Conservation (phyloP, 805 yeast genomes). For the Candida oleophila region DNA sequence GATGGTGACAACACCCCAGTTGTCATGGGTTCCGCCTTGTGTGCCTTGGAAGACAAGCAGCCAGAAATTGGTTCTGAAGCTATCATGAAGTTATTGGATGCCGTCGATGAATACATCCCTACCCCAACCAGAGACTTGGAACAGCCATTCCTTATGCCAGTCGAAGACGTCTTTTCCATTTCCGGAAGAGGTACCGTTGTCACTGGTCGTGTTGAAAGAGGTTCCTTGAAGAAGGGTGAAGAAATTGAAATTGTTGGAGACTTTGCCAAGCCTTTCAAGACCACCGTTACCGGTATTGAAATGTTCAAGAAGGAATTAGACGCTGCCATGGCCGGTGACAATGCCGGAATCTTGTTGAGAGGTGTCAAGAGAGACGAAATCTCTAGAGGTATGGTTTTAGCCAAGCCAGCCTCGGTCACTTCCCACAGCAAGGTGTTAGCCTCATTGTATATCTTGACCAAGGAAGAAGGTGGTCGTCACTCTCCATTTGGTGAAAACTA, state of each 20-base stretch:
- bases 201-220: constrained; percentile 99
- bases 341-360: constrained; percentile 95
- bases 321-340: constrained; percentile 98
- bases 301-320: constrained; percentile 99
- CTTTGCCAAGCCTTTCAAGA: constrained; percentile 82
- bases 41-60: constrained; percentile 85
- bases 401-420: constrained; percentile 88
- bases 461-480: constrained; percentile 99
- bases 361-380: constrained; percentile 98
- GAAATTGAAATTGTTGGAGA: constrained; percentile 96
- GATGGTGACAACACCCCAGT: constrained; percentile 99
- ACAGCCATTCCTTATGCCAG: constrained; percentile 94
- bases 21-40: constrained; percentile 96
- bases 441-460: constrained; percentile 86
- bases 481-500: constrained; percentile 95
- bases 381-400: constrained; percentile 95
- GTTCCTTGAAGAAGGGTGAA: constrained; percentile 95
- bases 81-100: constrained; percentile 78
- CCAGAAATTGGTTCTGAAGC: constrained; percentile 93
- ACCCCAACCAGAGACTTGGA: constrained; percentile 96
- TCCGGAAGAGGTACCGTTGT: constrained; percentile 99
- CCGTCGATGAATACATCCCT: constrained; percentile 93
- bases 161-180: constrained; percentile 96
- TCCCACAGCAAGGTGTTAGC: constrained; percentile 94
- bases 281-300: constrained; percentile 97